These are phyloP conservation scores for Alternaria viburni DNA, from an alignment of 2,329 filamentous ascomycete species.

Conservation along the genomic window DNA sequence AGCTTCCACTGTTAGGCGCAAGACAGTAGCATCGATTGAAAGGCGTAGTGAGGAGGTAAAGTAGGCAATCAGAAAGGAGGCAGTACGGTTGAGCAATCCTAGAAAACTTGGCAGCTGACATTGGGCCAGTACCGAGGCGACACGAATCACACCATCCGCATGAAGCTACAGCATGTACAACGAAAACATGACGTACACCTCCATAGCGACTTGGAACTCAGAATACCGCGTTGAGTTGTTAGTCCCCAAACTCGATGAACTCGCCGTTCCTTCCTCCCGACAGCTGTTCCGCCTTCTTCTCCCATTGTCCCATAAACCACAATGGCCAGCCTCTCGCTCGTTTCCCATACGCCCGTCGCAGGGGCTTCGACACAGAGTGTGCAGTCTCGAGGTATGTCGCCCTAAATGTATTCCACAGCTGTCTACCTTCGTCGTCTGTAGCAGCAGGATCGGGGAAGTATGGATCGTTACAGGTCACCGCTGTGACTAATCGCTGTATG, in stretches of 20 bases:
- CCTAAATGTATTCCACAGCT: background rate
- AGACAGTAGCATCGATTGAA: too few relatives aligned
- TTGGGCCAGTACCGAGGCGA: too few relatives aligned
- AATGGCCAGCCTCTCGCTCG: background rate
- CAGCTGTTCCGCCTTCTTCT: background rate
- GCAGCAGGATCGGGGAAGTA: background rate
- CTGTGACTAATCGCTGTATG: background rate
- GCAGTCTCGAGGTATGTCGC: background rate
- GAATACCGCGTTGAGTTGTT: fast-evolving
- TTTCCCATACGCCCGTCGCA: background rate
- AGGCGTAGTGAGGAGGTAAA: too few relatives aligned
- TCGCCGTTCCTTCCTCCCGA: background rate
- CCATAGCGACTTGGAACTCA: too few relatives aligned
- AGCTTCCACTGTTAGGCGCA: too few relatives aligned
- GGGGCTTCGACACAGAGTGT: background rate
- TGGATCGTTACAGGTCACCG: background rate
- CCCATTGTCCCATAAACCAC: background rate
- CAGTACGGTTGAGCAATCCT: too few relatives aligned
- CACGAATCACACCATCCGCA: too few relatives aligned
- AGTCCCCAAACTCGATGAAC: background rate
- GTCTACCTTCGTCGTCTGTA: background rate
- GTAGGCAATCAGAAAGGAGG: too few relatives aligned
- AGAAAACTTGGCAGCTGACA: too few relatives aligned
- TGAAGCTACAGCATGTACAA: too few relatives aligned
- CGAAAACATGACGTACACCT: too few relatives aligned